These are phyloP conservation scores for Candida buenavistaensis DNA, from an alignment of 1,139 yeast genomes.

Conservation along the genomic window DNA sequence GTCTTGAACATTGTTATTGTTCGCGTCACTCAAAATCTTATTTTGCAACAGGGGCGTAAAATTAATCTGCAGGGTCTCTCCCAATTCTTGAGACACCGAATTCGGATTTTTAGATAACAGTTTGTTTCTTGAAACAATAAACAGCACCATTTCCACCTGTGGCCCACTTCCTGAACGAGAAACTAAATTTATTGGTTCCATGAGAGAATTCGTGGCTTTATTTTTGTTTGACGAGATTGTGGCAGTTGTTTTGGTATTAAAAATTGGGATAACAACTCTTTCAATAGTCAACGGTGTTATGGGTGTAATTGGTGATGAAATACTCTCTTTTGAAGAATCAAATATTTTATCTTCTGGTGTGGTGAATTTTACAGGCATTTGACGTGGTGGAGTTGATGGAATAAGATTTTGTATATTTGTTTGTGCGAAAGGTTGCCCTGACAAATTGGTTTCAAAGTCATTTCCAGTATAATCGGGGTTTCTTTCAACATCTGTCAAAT, in stretches of 20 bases:
- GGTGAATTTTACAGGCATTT: not conserved
- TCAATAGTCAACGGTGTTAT: not conserved
- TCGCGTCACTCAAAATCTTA: not conserved
- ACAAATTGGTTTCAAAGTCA: too few species aligned
- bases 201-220: not conserved
- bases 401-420: too few species aligned
- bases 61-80: not conserved
- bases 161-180: too few species aligned
- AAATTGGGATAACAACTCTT: too few species aligned
- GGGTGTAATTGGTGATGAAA: constrained; percentile 2
- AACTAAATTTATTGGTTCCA: constrained; percentile 2
- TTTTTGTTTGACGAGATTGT: not conserved
- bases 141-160: constrained; percentile 3
- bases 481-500: too few species aligned
- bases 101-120: constrained; percentile 6
- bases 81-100: not conserved
- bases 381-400: constrained; percentile 1
- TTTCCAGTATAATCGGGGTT: too few species aligned
- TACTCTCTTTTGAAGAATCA: not conserved
- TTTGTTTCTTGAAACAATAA: constrained; percentile 4
- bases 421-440: too few species aligned
- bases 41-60: not conserved
- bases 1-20: not conserved
- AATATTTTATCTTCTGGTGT: constrained; percentile 3
- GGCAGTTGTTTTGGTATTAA: too few species aligned